Conservation (phyloP, 106 monocot genomes). For the Agapanthus africanus region DNA sequence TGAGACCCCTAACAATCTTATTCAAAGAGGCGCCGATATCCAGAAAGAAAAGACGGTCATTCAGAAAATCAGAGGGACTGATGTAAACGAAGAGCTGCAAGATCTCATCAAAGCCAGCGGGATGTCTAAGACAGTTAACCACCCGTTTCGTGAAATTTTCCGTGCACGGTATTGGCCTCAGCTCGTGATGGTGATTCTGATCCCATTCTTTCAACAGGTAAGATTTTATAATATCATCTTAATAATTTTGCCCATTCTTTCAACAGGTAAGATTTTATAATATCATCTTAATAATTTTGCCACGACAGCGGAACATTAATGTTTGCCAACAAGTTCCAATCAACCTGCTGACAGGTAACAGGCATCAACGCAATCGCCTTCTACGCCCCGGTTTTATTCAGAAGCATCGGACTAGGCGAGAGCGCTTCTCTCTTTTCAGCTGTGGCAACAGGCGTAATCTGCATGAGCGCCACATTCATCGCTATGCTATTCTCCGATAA, state of each 20-base stretch:
- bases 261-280: no score
- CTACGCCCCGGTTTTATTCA: conserved; percentile 33
- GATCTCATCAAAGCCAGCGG: conserved; percentile 22
- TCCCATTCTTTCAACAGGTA: conserved; percentile 30
- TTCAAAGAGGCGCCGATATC: conserved; percentile 27
- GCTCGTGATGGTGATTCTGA: conserved; percentile 35
- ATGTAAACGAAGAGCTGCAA: conserved; percentile 34
- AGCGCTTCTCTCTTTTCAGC: conserved; percentile 36
- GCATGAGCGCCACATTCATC: conserved; percentile 1
- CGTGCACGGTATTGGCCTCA: conserved; percentile 31
- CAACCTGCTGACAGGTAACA: conserved; percentile 46
- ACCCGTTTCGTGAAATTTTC: conserved; percentile 7
- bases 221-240: no score
- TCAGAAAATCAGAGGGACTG: conserved; percentile 37
- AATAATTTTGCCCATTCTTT: no score
- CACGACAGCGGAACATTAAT: no score
- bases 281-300: no score
- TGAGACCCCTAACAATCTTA: conserved; percentile 35
- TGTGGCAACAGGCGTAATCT: conserved; percentile 25
- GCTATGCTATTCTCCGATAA: conserved; percentile 19
- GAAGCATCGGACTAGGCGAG: conserved; percentile 33
- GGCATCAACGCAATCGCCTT: conserved; percentile 45
- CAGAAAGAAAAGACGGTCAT: conserved; percentile 16
- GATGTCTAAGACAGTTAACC: neutral
- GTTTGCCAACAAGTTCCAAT: no score